phyloP scores from a whole-genome alignment of 2,329 filamentous ascomycete species.

The Zymoseptoria ardabiliae region DNA sequence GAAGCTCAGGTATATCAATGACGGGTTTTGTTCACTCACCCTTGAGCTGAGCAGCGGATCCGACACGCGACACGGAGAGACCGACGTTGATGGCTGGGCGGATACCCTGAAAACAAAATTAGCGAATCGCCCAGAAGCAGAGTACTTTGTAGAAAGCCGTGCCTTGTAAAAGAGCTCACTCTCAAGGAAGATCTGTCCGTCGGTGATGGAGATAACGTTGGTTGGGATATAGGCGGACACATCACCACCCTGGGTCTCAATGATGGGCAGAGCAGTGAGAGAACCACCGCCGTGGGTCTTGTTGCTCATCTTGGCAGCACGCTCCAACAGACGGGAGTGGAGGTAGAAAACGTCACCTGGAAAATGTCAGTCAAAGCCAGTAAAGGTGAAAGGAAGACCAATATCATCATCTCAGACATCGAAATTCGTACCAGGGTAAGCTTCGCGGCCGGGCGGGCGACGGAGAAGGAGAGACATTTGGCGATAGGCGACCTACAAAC shows the following conservation, averaged over 20 bases:
- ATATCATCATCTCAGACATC: not conserved
- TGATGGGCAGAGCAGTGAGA: conserved; percentile 92
- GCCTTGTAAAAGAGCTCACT: conserved; percentile 32
- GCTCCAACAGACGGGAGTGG: conserved; percentile 97
- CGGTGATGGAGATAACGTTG: conserved; percentile 99
- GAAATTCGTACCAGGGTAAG: conserved; percentile 69
- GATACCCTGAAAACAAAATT: conserved; percentile 99
- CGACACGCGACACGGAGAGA: conserved; percentile 99
- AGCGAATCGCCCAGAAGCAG: too few relatives aligned
- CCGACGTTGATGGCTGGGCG: conserved; percentile 99
- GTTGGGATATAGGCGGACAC: conserved; percentile 99
- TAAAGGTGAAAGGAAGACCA: not conserved
- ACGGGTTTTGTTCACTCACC: too few relatives aligned
- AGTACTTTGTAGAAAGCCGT: too few relatives aligned
- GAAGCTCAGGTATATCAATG: too few relatives aligned
- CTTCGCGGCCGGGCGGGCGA: conserved; percentile 85
- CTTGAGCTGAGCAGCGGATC: conserved; percentile 98
- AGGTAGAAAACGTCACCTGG: conserved; percentile 75
- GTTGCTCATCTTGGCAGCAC: conserved; percentile 98
- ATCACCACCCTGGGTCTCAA: conserved; percentile 99
- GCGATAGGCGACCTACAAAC: conserved; percentile 44
- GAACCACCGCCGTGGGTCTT: conserved; percentile 84
- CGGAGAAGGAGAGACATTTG: conserved; percentile 98
- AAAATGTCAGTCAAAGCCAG: conserved; percentile 1
- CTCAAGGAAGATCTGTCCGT: conserved; percentile 99